These are phyloP conservation scores for Pythium aquatile DNA, from an alignment of 352 stramenopile genomes.

Conservation along the genomic window DNA sequence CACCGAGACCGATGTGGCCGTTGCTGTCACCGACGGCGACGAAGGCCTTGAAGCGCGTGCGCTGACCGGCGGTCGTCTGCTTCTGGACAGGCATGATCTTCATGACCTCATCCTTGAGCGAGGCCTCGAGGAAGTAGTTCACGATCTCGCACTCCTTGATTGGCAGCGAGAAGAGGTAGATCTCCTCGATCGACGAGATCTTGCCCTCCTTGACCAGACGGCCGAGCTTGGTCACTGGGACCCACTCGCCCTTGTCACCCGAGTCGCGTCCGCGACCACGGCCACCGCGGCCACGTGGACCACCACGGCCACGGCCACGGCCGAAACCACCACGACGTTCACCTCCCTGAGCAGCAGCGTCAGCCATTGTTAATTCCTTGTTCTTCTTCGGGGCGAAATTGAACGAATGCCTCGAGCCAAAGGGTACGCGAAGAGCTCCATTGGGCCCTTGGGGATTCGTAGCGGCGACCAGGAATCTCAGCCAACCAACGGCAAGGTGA, in stretches of 20 bases:
- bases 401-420: constrained; percentile 60
- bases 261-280: constrained; percentile 84
- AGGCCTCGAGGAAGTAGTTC: constrained; percentile 98
- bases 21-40: constrained; percentile 98
- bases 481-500: constrained; percentile 22
- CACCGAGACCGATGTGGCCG: constrained; percentile 99
- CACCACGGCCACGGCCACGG: constrained; percentile 80
- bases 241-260: constrained; percentile 96
- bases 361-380: constrained; percentile 78
- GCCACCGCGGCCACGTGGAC: constrained; percentile 85
- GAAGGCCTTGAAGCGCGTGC: constrained; percentile 99
- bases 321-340: constrained; percentile 94
- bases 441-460: not conserved
- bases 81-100: constrained; percentile 99
- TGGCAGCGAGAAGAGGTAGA: constrained; percentile 99
- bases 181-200: constrained; percentile 99
- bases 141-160: constrained; percentile 99
- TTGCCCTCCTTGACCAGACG: constrained; percentile 99
- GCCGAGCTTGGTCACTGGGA: constrained; percentile 99
- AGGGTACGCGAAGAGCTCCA: constrained; percentile 8
- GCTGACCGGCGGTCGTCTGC: constrained; percentile 98
- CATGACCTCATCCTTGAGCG: constrained; percentile 99
- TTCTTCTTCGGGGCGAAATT: constrained; percentile 73
- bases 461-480: not conserved
- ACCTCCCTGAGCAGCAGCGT: constrained; percentile 60